Evolutionary conservation across 164 flowering plant species (phyloP), one percentile per base, ranked within the genome.

Genomic region (Chimonanthus praecox): DNA sequence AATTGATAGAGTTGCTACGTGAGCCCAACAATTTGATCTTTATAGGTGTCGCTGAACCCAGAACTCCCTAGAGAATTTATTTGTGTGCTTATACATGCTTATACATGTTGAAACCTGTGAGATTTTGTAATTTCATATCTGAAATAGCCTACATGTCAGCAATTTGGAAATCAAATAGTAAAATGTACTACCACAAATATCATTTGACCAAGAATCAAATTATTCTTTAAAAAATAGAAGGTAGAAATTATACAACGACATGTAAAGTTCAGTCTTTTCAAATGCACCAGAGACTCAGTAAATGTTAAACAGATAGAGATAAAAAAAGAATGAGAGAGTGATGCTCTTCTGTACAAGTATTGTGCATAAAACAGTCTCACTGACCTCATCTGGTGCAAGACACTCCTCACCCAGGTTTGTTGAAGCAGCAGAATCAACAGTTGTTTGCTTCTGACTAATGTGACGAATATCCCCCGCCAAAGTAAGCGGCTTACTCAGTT

Each of bases 381-480:
- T 80, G 69, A 85, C 91, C 88, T 83, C 74, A 67, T 72, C 51
- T 3, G 80, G 70, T 51, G 73, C 67, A 82, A 70, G 69, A 68
- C 76, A 75, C 9, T 78, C 75, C 62, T 79, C 79, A 72, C 7
- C 69, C 45, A 67, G 69, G 68, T 77, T 81, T 49, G 33, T 68
- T 45, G 80, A 70, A 71, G 62, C 70, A 64, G 80, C 67, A 71
- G 81, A 67, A 51, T 72, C 72, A 16, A 77, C 44, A 2, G 18
- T 69, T 46, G 58, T 15, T 16, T 21, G 20, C 72, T 47, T 71
- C 44, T n/a, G 33, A 11, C 15, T 9, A 16, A 49, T 49, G 2
- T 66, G 47, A 20, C 49, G 46, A 20, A 46, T 67, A 71, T 74
- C 75, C 64, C 73, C 80, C 47, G 49, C 47, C 71, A 67, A 63